Percentiles rank a stretch among this genome's conserved stretches.
These are phyloP conservation scores for Leccinum colubrinum DNA, from an alignment of 1,284 basidiomycete species.

Conservation along the genomic window DNA sequence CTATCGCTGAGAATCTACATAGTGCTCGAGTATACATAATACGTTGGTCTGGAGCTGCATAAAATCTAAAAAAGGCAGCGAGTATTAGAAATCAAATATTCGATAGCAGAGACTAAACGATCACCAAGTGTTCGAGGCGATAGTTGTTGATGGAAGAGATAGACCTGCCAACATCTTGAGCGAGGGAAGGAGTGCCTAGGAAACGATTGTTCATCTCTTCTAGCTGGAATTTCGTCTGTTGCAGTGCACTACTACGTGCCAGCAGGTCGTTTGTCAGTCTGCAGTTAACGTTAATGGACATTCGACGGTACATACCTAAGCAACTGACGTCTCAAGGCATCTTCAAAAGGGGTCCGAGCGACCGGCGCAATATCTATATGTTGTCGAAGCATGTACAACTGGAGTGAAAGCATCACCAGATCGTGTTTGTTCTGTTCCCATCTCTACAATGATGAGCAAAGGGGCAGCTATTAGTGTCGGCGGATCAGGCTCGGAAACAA, in stretches of 20 bases:
- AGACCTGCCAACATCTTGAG: constrained; percentile 1
- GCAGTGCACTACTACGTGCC: background rate
- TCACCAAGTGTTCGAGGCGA: constrained; percentile 5
- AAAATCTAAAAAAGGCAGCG: background rate
- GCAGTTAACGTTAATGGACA: background rate
- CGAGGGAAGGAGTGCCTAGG: background rate
- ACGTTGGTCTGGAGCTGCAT: background rate
- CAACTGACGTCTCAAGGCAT: background rate
- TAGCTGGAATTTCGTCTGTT: background rate
- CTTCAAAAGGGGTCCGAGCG: background rate
- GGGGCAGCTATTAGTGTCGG: background rate
- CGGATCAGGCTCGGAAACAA: background rate
- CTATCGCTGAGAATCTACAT: background rate
- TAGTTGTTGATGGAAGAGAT: constrained; percentile 2
- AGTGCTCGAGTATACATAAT: background rate
- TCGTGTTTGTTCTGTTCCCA: background rate
- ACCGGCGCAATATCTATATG: background rate
- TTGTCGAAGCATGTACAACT: background rate
- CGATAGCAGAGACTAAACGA: background rate
- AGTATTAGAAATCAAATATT: background rate
- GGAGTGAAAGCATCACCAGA: background rate
- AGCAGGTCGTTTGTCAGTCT: background rate
- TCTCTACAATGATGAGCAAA: background rate
- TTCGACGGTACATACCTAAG: background rate
- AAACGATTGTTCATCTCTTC: constrained; percentile 1